Evolutionary conservation across 768 basidiomycete species (phyloP).

Genomic region (Macrolepiota albuminosa): DNA sequence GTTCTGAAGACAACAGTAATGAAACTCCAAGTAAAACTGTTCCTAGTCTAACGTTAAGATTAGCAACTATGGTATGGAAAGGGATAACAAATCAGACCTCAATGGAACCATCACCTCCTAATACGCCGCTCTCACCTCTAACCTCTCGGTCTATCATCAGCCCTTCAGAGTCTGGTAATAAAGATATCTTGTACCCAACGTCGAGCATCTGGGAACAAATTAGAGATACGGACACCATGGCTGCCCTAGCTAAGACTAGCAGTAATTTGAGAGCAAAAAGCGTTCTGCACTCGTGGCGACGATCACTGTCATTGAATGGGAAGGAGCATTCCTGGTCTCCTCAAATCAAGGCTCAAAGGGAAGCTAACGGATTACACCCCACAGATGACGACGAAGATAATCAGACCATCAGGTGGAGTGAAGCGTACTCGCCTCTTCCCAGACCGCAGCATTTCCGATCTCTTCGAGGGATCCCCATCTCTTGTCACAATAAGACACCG

Average conservation of each 20-base stretch:
- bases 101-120: slow-evolving; percentile 54
- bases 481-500: slow-evolving; percentile 19
- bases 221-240: slow-evolving; percentile 68
- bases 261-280: slow-evolving; percentile 73
- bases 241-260: slow-evolving; percentile 66
- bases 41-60: slow-evolving; percentile 40
- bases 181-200: neutral
- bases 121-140: slow-evolving; percentile 28
- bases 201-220: slow-evolving; percentile 65
- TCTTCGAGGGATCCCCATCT: slow-evolving; percentile 51
- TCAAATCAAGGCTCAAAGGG: slow-evolving; percentile 1
- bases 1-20: slow-evolving; percentile 36
- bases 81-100: slow-evolving; percentile 73
- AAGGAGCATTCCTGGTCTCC: slow-evolving; percentile 11
- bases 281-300: slow-evolving; percentile 39
- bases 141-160: slow-evolving; percentile 15
- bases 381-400: neutral
- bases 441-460: slow-evolving; percentile 54
- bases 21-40: slow-evolving; percentile 28
- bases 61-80: slow-evolving; percentile 67
- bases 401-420: slow-evolving; percentile 34
- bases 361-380: neutral
- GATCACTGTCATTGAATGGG: neutral
- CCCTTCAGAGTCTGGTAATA: slow-evolving; percentile 6
- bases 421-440: slow-evolving; percentile 47